These are phyloP conservation scores for Daldinia sp. DNA, from an alignment of 2,329 filamentous ascomycete species.

Conservation along the genomic window DNA sequence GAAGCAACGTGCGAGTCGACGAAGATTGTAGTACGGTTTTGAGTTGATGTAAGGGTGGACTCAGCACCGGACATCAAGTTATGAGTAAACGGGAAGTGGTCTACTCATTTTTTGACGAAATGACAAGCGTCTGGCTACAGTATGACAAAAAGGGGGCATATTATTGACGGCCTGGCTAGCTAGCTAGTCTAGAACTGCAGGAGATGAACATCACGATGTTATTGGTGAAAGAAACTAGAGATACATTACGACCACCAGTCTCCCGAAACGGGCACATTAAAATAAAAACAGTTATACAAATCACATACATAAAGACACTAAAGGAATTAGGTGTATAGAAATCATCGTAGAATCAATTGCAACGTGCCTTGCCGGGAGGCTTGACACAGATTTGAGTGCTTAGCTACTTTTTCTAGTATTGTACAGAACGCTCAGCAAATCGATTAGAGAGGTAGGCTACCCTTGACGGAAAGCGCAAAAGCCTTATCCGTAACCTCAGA, in stretches of 20 bases:
- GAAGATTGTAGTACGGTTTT: slow-evolving; percentile 58
- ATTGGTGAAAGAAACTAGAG: background rate
- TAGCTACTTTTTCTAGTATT: slow-evolving; percentile 22
- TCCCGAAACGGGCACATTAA: slow-evolving; percentile 2
- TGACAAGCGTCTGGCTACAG: background rate
- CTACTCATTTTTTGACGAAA: background rate
- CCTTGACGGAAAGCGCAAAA: background rate
- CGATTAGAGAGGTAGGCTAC: slow-evolving; percentile 6
- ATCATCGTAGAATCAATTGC: slow-evolving; percentile 16
- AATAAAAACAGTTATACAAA: slow-evolving; percentile 17
- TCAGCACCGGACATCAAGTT: background rate
- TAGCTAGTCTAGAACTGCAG: background rate
- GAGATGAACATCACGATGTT: background rate
- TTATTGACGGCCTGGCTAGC: background rate
- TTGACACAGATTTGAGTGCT: background rate
- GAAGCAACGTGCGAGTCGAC: slow-evolving; percentile 65
- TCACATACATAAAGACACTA: background rate
- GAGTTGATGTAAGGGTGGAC: background rate
- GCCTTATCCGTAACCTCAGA: slow-evolving; percentile 1
- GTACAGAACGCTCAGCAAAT: slow-evolving; percentile 21
- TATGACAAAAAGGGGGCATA: background rate
- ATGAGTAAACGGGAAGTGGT: slow-evolving; percentile 1
- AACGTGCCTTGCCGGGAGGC: background rate
- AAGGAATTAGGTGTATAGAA: background rate
- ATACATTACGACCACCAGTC: background rate